phyloP scores from a whole-genome alignment of 2,329 filamentous ascomycete genomes.

The Xylariales sp. region DNA sequence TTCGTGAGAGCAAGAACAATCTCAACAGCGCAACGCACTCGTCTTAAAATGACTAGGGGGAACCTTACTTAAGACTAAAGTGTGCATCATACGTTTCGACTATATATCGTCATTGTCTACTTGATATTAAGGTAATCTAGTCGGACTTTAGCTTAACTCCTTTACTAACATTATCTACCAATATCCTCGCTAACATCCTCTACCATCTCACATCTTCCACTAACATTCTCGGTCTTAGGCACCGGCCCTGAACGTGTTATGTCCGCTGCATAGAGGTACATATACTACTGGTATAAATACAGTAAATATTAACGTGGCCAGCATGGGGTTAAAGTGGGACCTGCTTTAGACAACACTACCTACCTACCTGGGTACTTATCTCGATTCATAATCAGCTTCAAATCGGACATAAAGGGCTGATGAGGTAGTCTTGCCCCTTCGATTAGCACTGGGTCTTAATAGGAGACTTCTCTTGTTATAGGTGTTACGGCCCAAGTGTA shows the following conservation, averaged over 20 bases:
- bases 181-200: too few species aligned
- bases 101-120: too few species aligned
- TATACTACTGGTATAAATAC: not conserved
- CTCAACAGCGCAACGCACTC: not conserved
- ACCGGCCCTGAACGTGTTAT: constrained; percentile 10
- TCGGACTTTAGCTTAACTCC: constrained; percentile 46
- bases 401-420: not conserved
- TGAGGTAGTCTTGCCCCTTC: not conserved
- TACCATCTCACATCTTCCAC: too few species aligned
- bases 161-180: not conserved
- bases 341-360: too few species aligned
- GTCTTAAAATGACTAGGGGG: not conserved
- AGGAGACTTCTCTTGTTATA: too few species aligned
- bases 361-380: too few species aligned
- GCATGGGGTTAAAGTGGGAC: not conserved
- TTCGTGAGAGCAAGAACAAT: not conserved
- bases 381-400: not conserved
- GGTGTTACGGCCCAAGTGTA: too few species aligned
- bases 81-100: too few species aligned
- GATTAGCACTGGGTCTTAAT: too few species aligned
- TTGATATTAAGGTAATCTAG: not conserved
- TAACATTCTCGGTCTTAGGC: not conserved
- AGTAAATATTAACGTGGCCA: not conserved
- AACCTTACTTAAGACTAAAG: too few species aligned
- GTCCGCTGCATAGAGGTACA: constrained; percentile 5